Evolutionary conservation across 257 asterid genomes (phyloP), one percentile per base, ranked within the genome.

Genomic region (Nicotiana knightiana): DNA sequence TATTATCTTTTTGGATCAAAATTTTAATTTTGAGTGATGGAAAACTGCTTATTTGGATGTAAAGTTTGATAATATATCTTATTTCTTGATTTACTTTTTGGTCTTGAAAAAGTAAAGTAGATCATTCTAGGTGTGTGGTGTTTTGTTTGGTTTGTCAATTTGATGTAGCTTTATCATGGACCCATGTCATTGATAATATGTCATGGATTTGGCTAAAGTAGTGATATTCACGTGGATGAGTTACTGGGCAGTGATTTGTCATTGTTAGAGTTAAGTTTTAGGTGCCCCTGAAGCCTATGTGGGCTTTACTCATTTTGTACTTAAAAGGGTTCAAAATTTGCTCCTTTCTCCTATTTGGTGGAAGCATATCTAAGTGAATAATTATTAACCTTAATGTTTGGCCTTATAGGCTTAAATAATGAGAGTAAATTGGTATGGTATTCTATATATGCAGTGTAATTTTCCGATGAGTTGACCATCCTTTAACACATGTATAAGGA

Each of bases 111-210:
- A 81, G 26, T 57, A 58, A 63, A 59, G 30, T 3, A 7, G 7
- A 62, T 37, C 76, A 79, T 80, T 81, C 68, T 68, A 43, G 84
- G 1, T 18, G 64, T 51, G 64, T 37, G 54, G 79, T 73, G 48
- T 11, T 18, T 5, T 58, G 76, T 4, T 67, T 53, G 21, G 73
- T 30, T 57, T 39, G 51, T 55, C 73, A 54, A 58, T 37, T 15
- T 18, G 26, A 6, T 70, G 76, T 79, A 43, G 58, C 43, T 48
- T 53, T 66, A 3, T 54, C 53, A 61, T 30, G 80, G 83, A 58
- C 48, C 77, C 80, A 26, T 33, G 0, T 18, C 4, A 58, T 61
- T 37, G 43, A 37, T 5, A 37, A 5, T 37, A 37, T 37, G 43
- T 37, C 5, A 37, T 37, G 43, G 8, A 37, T 37, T 37, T 5